Percentiles rank a stretch among this genome's conserved stretches.
phyloP scores from a whole-genome alignment of 1,284 basidiomycete species.

The Xerocomus nothofagi region DNA sequence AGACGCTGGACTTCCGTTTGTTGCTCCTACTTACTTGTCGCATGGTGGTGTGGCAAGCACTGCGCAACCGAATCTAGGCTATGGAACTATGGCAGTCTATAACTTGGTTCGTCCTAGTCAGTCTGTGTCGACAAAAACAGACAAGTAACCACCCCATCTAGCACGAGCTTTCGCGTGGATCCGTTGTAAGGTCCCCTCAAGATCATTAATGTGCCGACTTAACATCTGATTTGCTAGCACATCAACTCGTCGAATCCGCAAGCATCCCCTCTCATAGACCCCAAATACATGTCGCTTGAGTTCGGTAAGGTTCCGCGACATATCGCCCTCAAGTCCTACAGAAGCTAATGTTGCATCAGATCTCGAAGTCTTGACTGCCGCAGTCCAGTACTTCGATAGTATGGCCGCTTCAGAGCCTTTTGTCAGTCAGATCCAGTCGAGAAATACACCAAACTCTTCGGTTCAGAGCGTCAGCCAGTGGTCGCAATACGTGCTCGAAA shows the following conservation, averaged over 20 bases:
- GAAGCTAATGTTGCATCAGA: neutral
- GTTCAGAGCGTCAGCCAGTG: neutral
- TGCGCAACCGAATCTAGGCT: too few species aligned
- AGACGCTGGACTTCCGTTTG: neutral
- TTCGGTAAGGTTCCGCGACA: too few species aligned
- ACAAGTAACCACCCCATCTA: neutral
- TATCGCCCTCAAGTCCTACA: too few species aligned
- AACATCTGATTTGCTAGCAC: neutral
- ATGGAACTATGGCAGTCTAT: neutral
- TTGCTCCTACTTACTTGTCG: too few species aligned
- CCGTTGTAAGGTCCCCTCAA: neutral
- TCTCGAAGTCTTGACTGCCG: neutral
- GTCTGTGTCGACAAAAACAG: too few species aligned
- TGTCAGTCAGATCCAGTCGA: neutral
- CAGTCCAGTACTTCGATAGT: neutral
- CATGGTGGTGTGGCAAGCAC: too few species aligned
- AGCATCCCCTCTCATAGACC: too few species aligned
- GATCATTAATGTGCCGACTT: neutral
- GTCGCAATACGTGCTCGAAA: neutral
- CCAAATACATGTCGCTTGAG: too few species aligned
- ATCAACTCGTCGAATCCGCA: too few species aligned
- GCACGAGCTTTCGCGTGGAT: slow-evolving; percentile 2
- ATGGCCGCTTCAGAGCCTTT: neutral
- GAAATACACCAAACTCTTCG: neutral
- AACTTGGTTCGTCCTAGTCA: neutral